Evolutionary conservation across 2,329 filamentous ascomycete genomes (phyloP).

Genomic region (Pyricularia sp.): DNA sequence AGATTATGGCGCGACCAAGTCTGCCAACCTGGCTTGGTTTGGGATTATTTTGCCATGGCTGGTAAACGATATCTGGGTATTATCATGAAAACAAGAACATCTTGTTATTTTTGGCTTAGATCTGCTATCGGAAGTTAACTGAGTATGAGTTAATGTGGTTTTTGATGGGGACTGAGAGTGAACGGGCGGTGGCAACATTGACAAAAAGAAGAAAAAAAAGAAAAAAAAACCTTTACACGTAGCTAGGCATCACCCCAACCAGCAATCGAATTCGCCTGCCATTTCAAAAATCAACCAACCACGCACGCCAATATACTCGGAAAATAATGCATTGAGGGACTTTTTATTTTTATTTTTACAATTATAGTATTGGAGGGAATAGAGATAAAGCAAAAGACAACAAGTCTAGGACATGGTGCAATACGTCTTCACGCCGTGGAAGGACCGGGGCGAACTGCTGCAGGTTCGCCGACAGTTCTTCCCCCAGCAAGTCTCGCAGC

Average conservation of each 20-base stretch:
- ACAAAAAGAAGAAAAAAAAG: neutral
- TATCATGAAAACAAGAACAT: no score
- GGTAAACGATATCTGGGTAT: no score
- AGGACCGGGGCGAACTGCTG: constrained; percentile 55
- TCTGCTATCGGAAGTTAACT: neutral
- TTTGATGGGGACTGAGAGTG: neutral
- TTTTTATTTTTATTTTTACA: neutral
- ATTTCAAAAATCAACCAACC: neutral
- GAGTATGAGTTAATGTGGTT: neutral
- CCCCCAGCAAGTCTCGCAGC: constrained; percentile 18
- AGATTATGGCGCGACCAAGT: neutral
- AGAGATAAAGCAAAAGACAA: neutral
- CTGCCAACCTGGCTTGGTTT: no score
- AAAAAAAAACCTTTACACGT: no score
- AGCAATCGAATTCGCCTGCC: neutral
- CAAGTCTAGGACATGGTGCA: constrained; percentile 44
- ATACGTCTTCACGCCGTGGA: constrained; percentile 69
- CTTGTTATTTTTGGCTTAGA: neutral
- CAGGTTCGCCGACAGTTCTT: constrained; percentile 58
- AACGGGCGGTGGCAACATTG: neutral
- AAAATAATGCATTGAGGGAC: neutral
- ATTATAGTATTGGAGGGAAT: neutral
- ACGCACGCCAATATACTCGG: neutral
- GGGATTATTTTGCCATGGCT: no score
- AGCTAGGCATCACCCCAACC: no score